Evolutionary conservation across 805 yeast genomes (phyloP), one percentile per base, ranked within the genome.

Genomic region (Nakazawaea molendinolei): DNA sequence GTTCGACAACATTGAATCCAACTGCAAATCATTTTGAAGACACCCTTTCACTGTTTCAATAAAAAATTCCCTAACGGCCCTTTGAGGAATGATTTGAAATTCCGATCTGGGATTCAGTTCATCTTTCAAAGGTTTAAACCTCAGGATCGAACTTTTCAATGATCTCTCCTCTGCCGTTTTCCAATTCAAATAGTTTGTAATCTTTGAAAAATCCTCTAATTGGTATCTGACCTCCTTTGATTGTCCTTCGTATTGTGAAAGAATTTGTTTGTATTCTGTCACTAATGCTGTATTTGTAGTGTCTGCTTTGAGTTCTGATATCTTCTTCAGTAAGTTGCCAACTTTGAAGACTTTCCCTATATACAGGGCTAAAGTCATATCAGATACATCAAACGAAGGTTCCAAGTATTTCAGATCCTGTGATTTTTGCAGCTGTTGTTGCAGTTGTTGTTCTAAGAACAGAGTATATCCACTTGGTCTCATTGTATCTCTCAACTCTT

Each of bases 311-410:
- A 61, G n/a, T n/a, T n/a, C n/a, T n/a, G n/a, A n/a, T n/a, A n/a
- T n/a, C n/a, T n/a, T n/a, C n/a, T n/a, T n/a, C n/a, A n/a, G n/a
- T n/a, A n/a, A n/a, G n/a, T n/a, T 63, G 33, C 74, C 74, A 3
- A 74, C 60, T 4, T 51, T 48, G 48, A 82, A 78, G n/a, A 81
- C 36, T 3, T 57, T 52, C 25, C 63, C 66, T 8, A 83, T 47
- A 17, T 71, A 55, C n/a, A 46, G 50, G 1, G 76, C 67, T 41
- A 67, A 63, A 14, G 74, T 71, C 56, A 81, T 72, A 42, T 80
- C 85, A 0, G 64, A 44, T 2, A 77, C 38, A 24, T 67, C 62
- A 48, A 69, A 81, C 0, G 79, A 62, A 2, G 85, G 83, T 23
- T 55, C 55, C 3, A 53, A 51, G 36, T 56, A 62, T 22, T 54